phyloP scores from a whole-genome alignment of 345 rosid species.

The Rhizophora apiculata region DNA sequence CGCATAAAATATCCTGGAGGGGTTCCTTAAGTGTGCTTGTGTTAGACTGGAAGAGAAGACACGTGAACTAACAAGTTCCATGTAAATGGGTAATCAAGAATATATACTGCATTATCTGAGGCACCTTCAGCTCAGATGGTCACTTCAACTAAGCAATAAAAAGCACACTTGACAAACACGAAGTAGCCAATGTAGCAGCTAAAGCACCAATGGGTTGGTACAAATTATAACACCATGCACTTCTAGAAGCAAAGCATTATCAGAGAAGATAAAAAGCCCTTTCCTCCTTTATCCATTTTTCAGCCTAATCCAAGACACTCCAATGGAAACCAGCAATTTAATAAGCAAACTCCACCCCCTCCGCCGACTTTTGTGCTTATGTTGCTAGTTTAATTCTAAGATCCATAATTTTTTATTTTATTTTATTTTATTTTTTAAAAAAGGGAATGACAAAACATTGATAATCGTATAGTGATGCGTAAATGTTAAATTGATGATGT shows the following conservation, averaged over 20 bases:
- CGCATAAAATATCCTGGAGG: constrained; percentile 36
- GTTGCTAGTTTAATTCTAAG: too few species aligned
- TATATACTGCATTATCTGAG: not conserved
- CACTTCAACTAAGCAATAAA: not conserved
- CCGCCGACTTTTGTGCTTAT: too few species aligned
- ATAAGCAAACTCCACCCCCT: not conserved
- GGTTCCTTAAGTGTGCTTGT: constrained; percentile 31
- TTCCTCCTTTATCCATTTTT: constrained; percentile 67
- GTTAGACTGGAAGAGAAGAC: constrained; percentile 37
- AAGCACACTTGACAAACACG: not conserved
- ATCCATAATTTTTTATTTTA: too few species aligned
- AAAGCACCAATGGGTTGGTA: not conserved
- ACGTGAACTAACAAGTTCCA: not conserved
- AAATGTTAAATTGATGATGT: too few species aligned
- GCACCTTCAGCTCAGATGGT: not conserved
- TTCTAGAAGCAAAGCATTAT: not conserved
- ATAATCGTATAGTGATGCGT: too few species aligned
- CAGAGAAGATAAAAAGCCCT: constrained; percentile 14
- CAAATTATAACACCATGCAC: not conserved
- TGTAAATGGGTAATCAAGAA: constrained; percentile 5
- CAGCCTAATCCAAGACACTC: not conserved
- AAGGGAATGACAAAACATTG: too few species aligned
- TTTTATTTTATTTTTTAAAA: too few species aligned
- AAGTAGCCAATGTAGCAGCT: not conserved
- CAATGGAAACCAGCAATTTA: too few species aligned